These are phyloP conservation scores for Odontarrhena argentea DNA, from an alignment of 345 rosid species.

Conservation along the genomic window DNA sequence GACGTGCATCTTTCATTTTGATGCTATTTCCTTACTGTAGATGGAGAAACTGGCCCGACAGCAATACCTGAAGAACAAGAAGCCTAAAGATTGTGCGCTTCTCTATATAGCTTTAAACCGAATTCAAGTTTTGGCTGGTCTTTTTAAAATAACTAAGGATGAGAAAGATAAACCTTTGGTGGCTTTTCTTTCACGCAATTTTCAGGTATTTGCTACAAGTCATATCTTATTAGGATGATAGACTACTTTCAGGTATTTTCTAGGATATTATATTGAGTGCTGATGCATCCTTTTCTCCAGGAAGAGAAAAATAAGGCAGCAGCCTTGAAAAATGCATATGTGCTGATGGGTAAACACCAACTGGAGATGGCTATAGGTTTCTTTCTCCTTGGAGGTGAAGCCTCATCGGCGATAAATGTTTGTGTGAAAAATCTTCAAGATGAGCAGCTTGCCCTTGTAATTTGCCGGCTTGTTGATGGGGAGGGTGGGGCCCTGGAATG, in stretches of 20 bases:
- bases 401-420: slow-evolving; percentile 79
- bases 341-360: slow-evolving; percentile 91
- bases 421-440: slow-evolving; percentile 87
- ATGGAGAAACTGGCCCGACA: slow-evolving; percentile 86
- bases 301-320: slow-evolving; percentile 94
- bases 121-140: slow-evolving; percentile 93
- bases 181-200: slow-evolving; percentile 87
- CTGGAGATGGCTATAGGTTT: slow-evolving; percentile 86
- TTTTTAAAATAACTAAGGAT: slow-evolving; percentile 84
- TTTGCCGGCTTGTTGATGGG: slow-evolving; percentile 87
- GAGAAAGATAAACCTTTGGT: slow-evolving; percentile 92
- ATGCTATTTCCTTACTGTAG: slow-evolving; percentile 48
- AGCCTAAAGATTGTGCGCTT: slow-evolving; percentile 91
- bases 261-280: slow-evolving; percentile 19
- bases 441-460: slow-evolving; percentile 89
- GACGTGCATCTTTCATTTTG: slow-evolving; percentile 29
- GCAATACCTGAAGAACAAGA: slow-evolving; percentile 75
- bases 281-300: slow-evolving; percentile 43
- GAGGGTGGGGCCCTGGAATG: slow-evolving; percentile 69
- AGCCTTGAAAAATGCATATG: slow-evolving; percentile 94
- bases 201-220: slow-evolving; percentile 63
- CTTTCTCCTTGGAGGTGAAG: slow-evolving; percentile 93
- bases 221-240: slow-evolving; percentile 30
- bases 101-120: slow-evolving; percentile 82
- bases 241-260: slow-evolving; percentile 9